Conservation (phyloP, 306 rosid species). For the Lotus japonicus region DNA sequence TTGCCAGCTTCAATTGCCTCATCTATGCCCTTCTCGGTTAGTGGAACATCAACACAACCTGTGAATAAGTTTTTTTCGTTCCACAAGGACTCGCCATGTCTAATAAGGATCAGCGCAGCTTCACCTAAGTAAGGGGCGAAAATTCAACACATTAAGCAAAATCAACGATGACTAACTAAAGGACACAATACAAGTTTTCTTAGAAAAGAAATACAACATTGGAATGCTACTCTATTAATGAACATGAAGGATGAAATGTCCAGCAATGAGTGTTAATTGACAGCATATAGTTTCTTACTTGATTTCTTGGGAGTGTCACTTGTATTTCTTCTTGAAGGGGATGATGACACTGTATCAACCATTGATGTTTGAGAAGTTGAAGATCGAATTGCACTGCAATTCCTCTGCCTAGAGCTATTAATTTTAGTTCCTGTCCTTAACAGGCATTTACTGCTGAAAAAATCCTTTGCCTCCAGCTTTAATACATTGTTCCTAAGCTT, state of each 20-base stretch:
- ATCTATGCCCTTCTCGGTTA: constrained; percentile 73
- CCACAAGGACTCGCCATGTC: constrained; percentile 88
- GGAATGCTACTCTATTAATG: no score
- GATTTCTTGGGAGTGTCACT: constrained; percentile 49
- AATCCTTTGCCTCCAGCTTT: constrained; percentile 30
- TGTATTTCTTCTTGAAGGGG: constrained; percentile 46
- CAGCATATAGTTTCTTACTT: constrained; percentile 29
- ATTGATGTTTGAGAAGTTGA: constrained; percentile 52
- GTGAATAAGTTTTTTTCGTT: constrained; percentile 87
- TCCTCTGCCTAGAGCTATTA: constrained; percentile 15
- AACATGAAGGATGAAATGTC: no score
- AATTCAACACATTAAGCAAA: no score
- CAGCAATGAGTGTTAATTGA: no score
- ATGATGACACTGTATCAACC: constrained; percentile 43
- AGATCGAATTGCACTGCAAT: constrained; percentile 38
- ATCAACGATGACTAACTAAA: no score
- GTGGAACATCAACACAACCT: constrained; percentile 90
- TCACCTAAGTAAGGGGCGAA: no score
- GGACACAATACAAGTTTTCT: no score
- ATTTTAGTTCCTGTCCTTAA: constrained; percentile 24
- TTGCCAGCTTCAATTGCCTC: constrained; percentile 94
- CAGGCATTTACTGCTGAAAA: constrained; percentile 14
- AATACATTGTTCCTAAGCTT: constrained; percentile 28
- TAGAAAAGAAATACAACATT: no score
- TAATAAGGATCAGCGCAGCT: constrained; percentile 68